phyloP scores from a whole-genome alignment of 2,329 filamentous ascomycete species.

The Aspergillus sp. region DNA sequence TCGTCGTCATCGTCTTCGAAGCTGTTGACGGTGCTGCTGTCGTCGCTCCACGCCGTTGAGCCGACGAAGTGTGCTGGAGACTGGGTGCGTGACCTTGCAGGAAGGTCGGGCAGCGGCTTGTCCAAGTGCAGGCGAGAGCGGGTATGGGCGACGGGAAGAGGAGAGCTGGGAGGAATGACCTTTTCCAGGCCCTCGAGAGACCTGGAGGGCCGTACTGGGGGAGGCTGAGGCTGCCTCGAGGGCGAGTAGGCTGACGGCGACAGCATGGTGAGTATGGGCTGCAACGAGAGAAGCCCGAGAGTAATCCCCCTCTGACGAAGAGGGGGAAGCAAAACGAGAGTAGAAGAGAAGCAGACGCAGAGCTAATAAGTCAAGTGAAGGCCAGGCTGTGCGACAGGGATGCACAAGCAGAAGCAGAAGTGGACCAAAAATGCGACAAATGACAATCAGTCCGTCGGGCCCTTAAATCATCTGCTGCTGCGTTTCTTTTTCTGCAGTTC shows the following conservation, averaged over 20 bases:
- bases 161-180: conserved; percentile 31
- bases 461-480: background rate
- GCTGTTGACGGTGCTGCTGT: conserved; percentile 29
- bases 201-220: conserved; percentile 34
- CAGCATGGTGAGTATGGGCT: no score
- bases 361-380: background rate
- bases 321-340: background rate
- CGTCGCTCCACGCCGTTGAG: conserved; percentile 31
- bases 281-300: background rate
- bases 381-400: conserved; percentile 1
- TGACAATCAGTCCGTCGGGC: background rate
- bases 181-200: conserved; percentile 40
- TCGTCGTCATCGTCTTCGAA: conserved; percentile 12
- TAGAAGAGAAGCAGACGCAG: background rate
- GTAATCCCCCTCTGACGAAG: background rate
- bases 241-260: no score
- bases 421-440: conserved; percentile 7
- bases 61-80: conserved; percentile 9
- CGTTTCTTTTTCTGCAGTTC: conserved; percentile 2
- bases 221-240: conserved; percentile 13
- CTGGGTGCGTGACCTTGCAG: conserved; percentile 23
- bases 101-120: conserved; percentile 35
- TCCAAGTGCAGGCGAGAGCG: conserved; percentile 25
- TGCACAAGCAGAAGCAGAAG: conserved; percentile 1
- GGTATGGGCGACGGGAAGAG: conserved; percentile 9